These are phyloP conservation scores for Pisolithus marmoratus DNA, from an alignment of 768 basidiomycete species.

Conservation along the genomic window DNA sequence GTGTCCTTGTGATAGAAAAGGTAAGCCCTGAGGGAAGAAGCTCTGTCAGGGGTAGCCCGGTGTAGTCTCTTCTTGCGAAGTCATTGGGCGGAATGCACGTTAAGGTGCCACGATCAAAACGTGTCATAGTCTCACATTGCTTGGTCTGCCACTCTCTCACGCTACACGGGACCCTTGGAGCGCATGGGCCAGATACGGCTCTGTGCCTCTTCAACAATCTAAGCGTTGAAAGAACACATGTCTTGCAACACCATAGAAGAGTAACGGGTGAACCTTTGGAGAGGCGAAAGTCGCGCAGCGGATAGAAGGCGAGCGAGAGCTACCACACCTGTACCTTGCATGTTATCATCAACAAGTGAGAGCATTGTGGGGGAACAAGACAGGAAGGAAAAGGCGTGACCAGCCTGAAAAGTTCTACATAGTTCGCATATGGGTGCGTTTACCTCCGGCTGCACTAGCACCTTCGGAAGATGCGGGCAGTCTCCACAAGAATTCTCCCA, in stretches of 20 bases:
- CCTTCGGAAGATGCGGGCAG: conserved; percentile 65
- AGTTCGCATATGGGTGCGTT: background rate
- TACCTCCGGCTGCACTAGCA: conserved; percentile 75
- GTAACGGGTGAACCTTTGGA: conserved; percentile 61
- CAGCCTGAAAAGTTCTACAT: conserved; percentile 82
- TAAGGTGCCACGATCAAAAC: background rate
- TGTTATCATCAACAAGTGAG: conserved; percentile 46
- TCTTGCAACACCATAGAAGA: too few relatives aligned
- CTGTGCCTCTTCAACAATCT: too few relatives aligned
- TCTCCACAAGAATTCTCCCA: conserved; percentile 90
- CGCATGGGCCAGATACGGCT: conserved; percentile 75
- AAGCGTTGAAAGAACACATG: too few relatives aligned
- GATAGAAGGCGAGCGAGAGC: conserved; percentile 88
- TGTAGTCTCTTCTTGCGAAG: conserved; percentile 80
- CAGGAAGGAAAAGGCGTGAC: conserved; percentile 86
- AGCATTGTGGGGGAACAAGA: conserved; percentile 70
- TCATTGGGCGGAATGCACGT: conserved; percentile 34
- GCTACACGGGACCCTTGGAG: conserved; percentile 57
- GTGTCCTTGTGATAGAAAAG: too few relatives aligned
- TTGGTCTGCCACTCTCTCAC: conserved; percentile 76
- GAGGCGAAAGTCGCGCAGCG: conserved; percentile 71
- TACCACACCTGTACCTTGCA: conserved; percentile 88
- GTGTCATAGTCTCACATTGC: conserved; percentile 46
- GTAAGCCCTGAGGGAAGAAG: too few relatives aligned
- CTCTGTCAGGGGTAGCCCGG: conserved; percentile 66